Evolutionary conservation across 345 rosid genomes (phyloP).

Genomic region (Triadica sebifera): DNA sequence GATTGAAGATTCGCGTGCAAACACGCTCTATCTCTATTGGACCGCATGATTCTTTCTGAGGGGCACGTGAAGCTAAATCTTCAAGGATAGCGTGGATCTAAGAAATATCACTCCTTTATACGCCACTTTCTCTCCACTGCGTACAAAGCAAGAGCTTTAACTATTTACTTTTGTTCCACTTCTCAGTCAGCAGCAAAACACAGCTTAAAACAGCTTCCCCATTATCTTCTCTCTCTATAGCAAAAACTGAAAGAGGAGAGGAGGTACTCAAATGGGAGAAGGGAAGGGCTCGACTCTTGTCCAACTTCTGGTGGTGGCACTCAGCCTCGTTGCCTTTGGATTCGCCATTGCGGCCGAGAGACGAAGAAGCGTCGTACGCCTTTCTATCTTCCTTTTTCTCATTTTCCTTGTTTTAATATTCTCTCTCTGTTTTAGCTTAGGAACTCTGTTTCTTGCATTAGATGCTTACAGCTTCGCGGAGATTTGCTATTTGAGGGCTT

Average conservation of each 20-base stretch:
- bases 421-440: too few species aligned
- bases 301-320: constrained; percentile 63
- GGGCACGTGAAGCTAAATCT: not conserved
- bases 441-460: not conserved
- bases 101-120: not conserved
- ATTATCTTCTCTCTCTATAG: not conserved
- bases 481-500: too few species aligned
- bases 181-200: not conserved
- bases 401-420: not conserved
- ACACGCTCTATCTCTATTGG: not conserved
- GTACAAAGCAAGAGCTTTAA: not conserved
- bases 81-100: not conserved
- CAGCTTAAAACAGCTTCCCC: not conserved
- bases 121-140: not conserved
- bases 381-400: not conserved
- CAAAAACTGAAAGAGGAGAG: not conserved
- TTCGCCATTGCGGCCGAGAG: constrained; percentile 97
- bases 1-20: not conserved
- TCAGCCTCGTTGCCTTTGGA: constrained; percentile 87
- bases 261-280: constrained; percentile 17
- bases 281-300: constrained; percentile 62
- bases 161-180: not conserved
- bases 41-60: not conserved
- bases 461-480: too few species aligned
- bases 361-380: constrained; percentile 69